A percentile compares a stretch with the other conserved stretches of the same genome.
Evolutionary conservation across 1,284 basidiomycete species (phyloP).

Genomic region (Vanrija sp.): DNA sequence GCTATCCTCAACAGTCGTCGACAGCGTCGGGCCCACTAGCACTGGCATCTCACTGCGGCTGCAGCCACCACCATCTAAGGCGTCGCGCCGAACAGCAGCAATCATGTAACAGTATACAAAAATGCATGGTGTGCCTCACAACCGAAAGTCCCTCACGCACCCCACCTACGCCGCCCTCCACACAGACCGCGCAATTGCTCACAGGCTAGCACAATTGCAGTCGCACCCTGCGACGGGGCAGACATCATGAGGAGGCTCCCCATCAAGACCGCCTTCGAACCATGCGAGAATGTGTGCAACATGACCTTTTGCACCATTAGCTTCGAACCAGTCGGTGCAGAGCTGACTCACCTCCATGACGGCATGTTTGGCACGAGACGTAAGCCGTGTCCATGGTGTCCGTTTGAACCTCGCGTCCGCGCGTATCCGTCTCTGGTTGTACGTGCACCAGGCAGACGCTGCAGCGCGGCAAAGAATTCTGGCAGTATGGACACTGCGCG

Average conservation of each 20-base stretch:
- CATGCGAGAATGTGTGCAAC: constrained; percentile 43
- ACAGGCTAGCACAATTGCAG: constrained; percentile 40
- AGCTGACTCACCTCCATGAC: constrained; percentile 41
- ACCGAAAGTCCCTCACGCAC: background rate
- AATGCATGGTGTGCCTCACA: background rate
- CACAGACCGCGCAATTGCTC: background rate
- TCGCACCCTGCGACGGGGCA: constrained; percentile 46
- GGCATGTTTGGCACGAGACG: constrained; percentile 46
- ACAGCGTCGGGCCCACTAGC: no score
- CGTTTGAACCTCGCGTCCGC: constrained; percentile 6
- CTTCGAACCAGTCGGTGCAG: background rate
- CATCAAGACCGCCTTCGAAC: constrained; percentile 45
- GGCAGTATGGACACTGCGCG: constrained; percentile 38
- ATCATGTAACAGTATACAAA: background rate
- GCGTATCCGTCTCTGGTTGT: constrained; percentile 17
- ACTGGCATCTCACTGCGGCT: background rate
- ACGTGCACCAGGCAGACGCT: constrained; percentile 42
- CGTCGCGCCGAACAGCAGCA: background rate
- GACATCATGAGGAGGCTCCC: constrained; percentile 34
- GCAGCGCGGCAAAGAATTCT: constrained; percentile 41
- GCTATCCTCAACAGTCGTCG: background rate
- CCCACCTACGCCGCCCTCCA: no score
- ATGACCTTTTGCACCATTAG: constrained; percentile 30
- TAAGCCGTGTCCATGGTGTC: constrained; percentile 44
- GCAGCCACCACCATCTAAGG: background rate